Base-by-base conservation (phyloP, 805 yeast genomes). In the Barnettozyma salicaria region DNA sequence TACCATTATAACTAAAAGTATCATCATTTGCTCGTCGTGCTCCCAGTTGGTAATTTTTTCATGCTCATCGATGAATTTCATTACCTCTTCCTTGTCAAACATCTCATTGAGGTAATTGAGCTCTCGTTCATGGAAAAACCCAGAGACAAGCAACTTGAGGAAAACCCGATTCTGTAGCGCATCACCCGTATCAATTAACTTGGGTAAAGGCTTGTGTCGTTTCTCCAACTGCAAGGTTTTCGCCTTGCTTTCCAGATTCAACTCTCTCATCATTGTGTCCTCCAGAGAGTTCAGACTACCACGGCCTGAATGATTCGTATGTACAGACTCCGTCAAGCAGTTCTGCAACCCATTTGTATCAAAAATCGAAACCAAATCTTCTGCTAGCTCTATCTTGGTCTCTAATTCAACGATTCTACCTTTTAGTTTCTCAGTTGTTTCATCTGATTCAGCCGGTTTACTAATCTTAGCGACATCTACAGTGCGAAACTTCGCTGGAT, bases 401-500 rank as follows among this genome's bases (percentile, higher is more conserved):
- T 52, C 54, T n/a, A 50, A 23, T 12, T 49, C 54, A 17, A 20
- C 21, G n/a, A 52, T 39, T 11, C 42, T 37, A 4, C 19, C 9
- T 13, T 45, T 41, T 22, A 39, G 42, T 21, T n/a, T 23, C 2
- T 30, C 29, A 9, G 25, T 7, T 2, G 19, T 8, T 7, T 19
- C 16, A 6, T 25, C 19, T 4, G 7, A 7, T 12, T 17, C n/a
- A 3, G 13, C 18, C 16, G 24, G 18, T 2, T 24, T 25, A 19
- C 18, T 21, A 22, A 23, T 30, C 34, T 41, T 42, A 32, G 36
- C 34, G 2, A 52, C 30, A 5, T 49, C 50, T 2, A 51, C 42
- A 4, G 57, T 49, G 25, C 57, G 34, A 37, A 53, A 53, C 28
- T 45, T 48, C 6, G 43, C 23, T 2, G 57, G 57, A 32, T 44